Percentiles rank a stretch among this genome's conserved stretches.
Conservation (phyloP, 1,284 basidiomycete genomes). For the Boletus sp. region DNA sequence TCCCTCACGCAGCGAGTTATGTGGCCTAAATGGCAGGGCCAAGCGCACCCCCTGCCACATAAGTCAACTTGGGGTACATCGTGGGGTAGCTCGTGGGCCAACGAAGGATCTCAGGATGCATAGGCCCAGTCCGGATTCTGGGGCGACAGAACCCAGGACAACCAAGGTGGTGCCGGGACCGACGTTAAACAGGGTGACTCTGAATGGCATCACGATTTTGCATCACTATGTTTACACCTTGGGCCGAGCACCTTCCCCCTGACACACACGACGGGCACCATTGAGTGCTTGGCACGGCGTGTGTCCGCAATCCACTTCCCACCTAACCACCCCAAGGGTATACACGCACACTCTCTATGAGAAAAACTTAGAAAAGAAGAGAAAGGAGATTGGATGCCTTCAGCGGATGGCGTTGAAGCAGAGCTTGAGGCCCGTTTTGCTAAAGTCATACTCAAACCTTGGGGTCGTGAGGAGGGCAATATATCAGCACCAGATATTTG, state of each 20-base stretch:
- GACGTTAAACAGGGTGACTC: constrained; percentile 21
- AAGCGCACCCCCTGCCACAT: too few relatives aligned
- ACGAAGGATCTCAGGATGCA: constrained; percentile 4
- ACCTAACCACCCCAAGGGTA: constrained; percentile 17
- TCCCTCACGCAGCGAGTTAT: too few relatives aligned
- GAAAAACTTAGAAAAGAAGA: too few relatives aligned
- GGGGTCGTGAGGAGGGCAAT: constrained; percentile 50
- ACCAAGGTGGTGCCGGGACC: constrained; percentile 3
- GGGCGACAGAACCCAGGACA: constrained; percentile 16
- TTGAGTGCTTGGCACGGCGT: constrained; percentile 54
- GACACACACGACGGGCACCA: constrained; percentile 54
- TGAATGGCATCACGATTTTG: constrained; percentile 32
- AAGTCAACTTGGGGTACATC: background rate
- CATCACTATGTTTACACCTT: constrained; percentile 43
- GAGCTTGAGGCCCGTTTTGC: constrained; percentile 52
- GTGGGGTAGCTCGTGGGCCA: constrained; percentile 15
- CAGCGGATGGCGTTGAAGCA: constrained; percentile 51
- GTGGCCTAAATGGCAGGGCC: too few relatives aligned
- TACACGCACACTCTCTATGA: background rate
- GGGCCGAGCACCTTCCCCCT: constrained; percentile 51
- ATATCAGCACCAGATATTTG: constrained; percentile 45
- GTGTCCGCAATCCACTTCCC: constrained; percentile 42
- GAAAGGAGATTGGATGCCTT: constrained; percentile 28
- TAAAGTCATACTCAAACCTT: constrained; percentile 57
- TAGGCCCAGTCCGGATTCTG: constrained; percentile 22